Conservation (phyloP, 192 early-diverging fungal species). For the Backusella liffmaniae region DNA sequence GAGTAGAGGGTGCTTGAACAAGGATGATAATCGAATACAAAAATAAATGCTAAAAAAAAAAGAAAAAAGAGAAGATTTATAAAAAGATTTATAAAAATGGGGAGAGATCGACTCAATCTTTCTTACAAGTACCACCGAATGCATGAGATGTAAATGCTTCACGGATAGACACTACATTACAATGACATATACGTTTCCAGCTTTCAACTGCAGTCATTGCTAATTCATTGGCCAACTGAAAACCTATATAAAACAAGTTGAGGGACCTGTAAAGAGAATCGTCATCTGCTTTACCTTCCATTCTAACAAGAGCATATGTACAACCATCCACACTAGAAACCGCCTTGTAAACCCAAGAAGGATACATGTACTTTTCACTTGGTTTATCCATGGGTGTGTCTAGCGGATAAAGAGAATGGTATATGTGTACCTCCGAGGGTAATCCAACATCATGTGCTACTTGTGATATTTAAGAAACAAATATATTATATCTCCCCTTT, state of each 20-base stretch:
- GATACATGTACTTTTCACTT: slow-evolving; percentile 54
- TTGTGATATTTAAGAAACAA: not conserved
- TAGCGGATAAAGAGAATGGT: slow-evolving; percentile 79
- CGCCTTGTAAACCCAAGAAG: slow-evolving; percentile 82
- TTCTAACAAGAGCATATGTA: slow-evolving; percentile 75
- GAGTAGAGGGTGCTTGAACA: slow-evolving; percentile 65
- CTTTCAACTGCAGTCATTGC: slow-evolving; percentile 81
- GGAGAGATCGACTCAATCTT: not conserved
- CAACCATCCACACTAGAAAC: slow-evolving; percentile 80
- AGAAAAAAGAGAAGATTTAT: not conserved
- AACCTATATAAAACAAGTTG: slow-evolving; percentile 36
- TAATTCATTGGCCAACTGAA: slow-evolving; percentile 71
- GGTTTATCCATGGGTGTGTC: slow-evolving; percentile 55
- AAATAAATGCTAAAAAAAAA: slow-evolving; percentile 66
- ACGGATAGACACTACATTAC: slow-evolving; percentile 80
- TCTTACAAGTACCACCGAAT: slow-evolving; percentile 74
- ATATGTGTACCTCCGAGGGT: slow-evolving; percentile 81
- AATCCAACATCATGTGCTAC: slow-evolving; percentile 58
- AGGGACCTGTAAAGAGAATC: not conserved
- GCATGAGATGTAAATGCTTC: slow-evolving; percentile 95
- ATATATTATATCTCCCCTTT: no score
- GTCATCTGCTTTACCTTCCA: slow-evolving; percentile 61
- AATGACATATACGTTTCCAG: slow-evolving; percentile 81
- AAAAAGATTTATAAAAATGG: not conserved
- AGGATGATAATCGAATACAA: slow-evolving; percentile 94